Conservation (phyloP, 2,329 filamentous ascomycete species). For the Paradendryphiella salina region DNA sequence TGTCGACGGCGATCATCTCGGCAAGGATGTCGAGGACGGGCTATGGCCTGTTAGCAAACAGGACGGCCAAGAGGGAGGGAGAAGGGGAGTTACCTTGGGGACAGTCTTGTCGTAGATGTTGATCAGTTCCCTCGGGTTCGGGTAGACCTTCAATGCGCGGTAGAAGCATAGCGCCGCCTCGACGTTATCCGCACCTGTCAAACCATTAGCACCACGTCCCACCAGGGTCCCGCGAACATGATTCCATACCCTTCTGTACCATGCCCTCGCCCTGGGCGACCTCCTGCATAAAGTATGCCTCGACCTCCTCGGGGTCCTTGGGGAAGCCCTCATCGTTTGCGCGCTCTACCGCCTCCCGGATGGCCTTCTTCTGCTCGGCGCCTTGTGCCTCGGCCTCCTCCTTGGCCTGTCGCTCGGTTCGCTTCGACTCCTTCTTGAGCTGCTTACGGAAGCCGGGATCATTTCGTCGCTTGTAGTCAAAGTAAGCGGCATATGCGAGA, state of each 20-base stretch:
- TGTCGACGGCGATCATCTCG: conserved; percentile 96
- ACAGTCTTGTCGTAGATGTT: conserved; percentile 98
- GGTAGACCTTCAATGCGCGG: conserved; percentile 98
- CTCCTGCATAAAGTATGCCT: conserved; percentile 95
- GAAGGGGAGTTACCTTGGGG: conserved; percentile 68
- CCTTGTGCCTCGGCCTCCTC: conserved; percentile 69
- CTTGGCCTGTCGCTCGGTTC: conserved; percentile 70
- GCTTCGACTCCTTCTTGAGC: conserved; percentile 74
- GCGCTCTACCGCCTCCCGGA: conserved; percentile 75
- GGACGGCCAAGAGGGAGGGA: not conserved
- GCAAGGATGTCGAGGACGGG: conserved; percentile 93
- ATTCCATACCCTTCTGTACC: conserved; percentile 71
- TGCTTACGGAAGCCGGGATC: conserved; percentile 65
- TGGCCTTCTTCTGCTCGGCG: conserved; percentile 69
- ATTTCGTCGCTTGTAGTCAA: conserved; percentile 66
- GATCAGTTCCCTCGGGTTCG: conserved; percentile 88
- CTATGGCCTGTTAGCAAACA: conserved; percentile 51
- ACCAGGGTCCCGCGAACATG: not conserved
- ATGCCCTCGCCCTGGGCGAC: conserved; percentile 86
- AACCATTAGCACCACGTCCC: conserved; percentile 19
- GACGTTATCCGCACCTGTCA: conserved; percentile 65
- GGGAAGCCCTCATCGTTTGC: conserved; percentile 93
- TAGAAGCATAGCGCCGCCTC: conserved; percentile 96
- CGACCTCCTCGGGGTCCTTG: conserved; percentile 84
- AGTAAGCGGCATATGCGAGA: conserved; percentile 68